phyloP scores from a whole-genome alignment of 2,329 filamentous ascomycete genomes.

The Aspergillus fructus region DNA sequence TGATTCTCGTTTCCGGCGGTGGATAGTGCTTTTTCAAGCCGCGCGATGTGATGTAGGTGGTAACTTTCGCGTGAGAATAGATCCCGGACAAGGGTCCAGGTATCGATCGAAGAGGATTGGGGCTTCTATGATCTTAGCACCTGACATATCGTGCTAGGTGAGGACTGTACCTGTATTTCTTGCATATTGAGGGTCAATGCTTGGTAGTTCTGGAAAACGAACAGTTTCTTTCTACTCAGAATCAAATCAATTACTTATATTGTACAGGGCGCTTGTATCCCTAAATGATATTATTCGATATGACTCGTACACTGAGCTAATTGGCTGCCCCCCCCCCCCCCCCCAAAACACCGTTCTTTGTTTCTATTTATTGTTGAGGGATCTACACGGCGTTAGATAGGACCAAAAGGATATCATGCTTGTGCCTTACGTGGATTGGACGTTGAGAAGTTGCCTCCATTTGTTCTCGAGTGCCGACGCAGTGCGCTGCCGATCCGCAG shows the following conservation, averaged over 20 bases:
- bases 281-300: not conserved
- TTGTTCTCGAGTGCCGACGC: conserved; percentile 13
- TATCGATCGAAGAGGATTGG: not conserved
- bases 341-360: not conserved
- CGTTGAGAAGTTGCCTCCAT: conserved; percentile 7
- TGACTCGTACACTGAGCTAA: not conserved
- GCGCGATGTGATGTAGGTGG: conserved; percentile 6
- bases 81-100: conserved; percentile 4
- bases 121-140: not conserved
- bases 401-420: not conserved
- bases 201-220: not conserved
- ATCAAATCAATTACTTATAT: not conserved
- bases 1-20: conserved; percentile 4
- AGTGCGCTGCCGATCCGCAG: conserved; percentile 10
- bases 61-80: conserved; percentile 7
- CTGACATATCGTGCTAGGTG: not conserved
- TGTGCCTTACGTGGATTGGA: not conserved
- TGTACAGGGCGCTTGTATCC: not conserved
- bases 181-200: not conserved
- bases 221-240: not conserved
- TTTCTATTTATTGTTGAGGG: not conserved
- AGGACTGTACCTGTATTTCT: not conserved
- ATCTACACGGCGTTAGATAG: not conserved
- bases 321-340: not conserved
- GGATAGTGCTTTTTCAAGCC: conserved; percentile 7